phyloP scores from a whole-genome alignment of 2,329 filamentous ascomycete genomes.

The Colletotrichum shisoi region DNA sequence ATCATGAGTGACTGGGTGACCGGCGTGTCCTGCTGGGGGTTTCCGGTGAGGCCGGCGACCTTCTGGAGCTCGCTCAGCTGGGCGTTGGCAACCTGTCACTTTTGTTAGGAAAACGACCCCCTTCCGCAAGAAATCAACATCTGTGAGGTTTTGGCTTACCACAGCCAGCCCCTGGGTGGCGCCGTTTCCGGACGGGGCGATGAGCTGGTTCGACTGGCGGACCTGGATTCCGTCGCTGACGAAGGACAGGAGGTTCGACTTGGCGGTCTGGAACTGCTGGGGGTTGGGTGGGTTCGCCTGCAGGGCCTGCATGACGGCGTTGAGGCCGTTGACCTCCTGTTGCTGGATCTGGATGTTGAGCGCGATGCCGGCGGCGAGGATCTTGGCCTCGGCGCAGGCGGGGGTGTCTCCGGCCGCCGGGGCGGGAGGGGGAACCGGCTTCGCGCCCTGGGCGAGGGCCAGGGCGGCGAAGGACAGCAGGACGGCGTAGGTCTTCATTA shows the following conservation, averaged over 20 bases:
- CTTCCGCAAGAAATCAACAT: neutral
- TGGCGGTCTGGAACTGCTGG: constrained; percentile 38
- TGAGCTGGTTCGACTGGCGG: constrained; percentile 37
- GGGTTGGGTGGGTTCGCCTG: constrained; percentile 33
- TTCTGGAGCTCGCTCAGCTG: constrained; percentile 35
- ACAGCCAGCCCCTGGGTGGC: constrained; percentile 32
- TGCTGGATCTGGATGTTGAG: constrained; percentile 38
- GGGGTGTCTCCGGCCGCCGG: constrained; percentile 27
- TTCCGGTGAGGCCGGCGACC: constrained; percentile 31
- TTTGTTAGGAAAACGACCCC: neutral
- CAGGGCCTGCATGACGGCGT: constrained; percentile 29
- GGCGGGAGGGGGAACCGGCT: constrained; percentile 15
- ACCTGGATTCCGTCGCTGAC: constrained; percentile 38
- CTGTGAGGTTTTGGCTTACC: neutral
- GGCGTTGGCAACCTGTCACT: constrained; percentile 30
- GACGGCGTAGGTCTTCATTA: constrained; percentile 35
- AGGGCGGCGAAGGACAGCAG: constrained; percentile 30
- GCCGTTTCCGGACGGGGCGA: constrained; percentile 30
- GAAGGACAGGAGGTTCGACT: constrained; percentile 37
- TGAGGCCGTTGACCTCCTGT: constrained; percentile 30
- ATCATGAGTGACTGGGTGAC: constrained; percentile 30
- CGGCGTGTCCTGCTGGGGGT: constrained; percentile 29
- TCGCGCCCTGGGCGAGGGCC: constrained; percentile 16
- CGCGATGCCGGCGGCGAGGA: constrained; percentile 35
- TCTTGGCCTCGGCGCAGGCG: constrained; percentile 37